Percentiles rank a stretch among this genome's conserved stretches.
These are phyloP conservation scores for Scleromitrula shiraiana DNA, from an alignment of 2,329 filamentous ascomycete species.

Conservation along the genomic window DNA sequence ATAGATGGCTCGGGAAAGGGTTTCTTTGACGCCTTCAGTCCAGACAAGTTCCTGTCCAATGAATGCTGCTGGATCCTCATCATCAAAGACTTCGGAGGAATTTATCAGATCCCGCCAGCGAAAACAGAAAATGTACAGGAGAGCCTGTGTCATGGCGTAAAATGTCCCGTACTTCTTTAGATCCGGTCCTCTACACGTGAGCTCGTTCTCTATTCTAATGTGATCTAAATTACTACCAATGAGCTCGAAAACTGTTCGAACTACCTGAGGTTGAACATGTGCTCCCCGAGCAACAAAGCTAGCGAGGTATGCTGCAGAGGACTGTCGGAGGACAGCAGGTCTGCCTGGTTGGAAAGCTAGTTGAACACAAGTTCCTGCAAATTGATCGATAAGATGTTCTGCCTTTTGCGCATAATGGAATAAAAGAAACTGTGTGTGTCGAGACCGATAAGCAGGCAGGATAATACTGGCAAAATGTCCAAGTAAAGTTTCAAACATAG, in stretches of 20 bases:
- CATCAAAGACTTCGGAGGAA: conserved; percentile 48
- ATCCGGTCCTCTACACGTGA: conserved; percentile 73
- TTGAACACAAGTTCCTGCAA: conserved; percentile 69
- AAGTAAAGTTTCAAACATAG: conserved; percentile 70
- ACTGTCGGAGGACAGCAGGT: conserved; percentile 67
- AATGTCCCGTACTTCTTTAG: conserved; percentile 60
- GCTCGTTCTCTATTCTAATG: conserved; percentile 65
- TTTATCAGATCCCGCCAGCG: conserved; percentile 85
- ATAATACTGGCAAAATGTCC: conserved; percentile 83
- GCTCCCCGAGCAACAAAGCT: conserved; percentile 90
- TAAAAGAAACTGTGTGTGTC: conserved; percentile 89
- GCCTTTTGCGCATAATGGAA: conserved; percentile 91
- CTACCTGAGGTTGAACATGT: conserved; percentile 65
- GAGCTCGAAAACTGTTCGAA: conserved; percentile 75
- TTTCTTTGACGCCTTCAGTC: conserved; percentile 65
- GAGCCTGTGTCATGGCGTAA: conserved; percentile 60
- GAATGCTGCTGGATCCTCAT: conserved; percentile 52
- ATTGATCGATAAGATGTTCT: conserved; percentile 69
- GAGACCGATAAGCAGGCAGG: conserved; percentile 81
- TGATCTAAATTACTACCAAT: conserved; percentile 70
- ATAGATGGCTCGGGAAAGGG: conserved; percentile 70
- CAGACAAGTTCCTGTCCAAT: conserved; percentile 69
- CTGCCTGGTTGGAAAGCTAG: conserved; percentile 57
- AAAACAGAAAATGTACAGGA: conserved; percentile 83
- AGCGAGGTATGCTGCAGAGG: conserved; percentile 84